These are phyloP conservation scores for Beta lomatogona DNA, from an alignment of 179 eudicot species.

Conservation along the genomic window DNA sequence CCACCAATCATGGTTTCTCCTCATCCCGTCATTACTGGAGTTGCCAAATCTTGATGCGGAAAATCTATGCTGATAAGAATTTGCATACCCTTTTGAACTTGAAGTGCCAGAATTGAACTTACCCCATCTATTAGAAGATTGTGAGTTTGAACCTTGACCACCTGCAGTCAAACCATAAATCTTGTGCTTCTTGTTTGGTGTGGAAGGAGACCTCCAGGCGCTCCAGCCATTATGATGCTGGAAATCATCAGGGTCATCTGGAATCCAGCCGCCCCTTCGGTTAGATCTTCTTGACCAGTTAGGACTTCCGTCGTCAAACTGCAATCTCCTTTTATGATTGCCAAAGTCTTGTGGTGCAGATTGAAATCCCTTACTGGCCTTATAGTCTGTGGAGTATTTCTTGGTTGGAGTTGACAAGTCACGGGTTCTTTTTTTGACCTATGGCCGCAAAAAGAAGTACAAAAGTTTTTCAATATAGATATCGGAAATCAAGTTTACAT, in stretches of 20 bases:
- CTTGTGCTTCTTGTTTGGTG: constrained; percentile 50
- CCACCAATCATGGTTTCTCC: constrained; percentile 64
- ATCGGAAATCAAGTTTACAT: background rate
- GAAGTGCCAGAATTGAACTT: constrained; percentile 37
- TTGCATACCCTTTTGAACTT: constrained; percentile 45
- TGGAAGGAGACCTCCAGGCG: constrained; percentile 61
- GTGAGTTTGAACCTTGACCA: constrained; percentile 45
- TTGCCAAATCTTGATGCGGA: constrained; percentile 65
- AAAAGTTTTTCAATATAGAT: background rate
- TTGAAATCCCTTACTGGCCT: constrained; percentile 35
- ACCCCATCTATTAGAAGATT: constrained; percentile 34
- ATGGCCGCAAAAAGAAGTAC: constrained; percentile 15
- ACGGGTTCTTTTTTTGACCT: constrained; percentile 60
- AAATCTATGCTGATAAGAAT: constrained; percentile 38
- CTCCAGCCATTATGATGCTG: constrained; percentile 42
- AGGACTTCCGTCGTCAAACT: constrained; percentile 37
- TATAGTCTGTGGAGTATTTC: constrained; percentile 38
- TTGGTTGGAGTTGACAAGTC: constrained; percentile 56
- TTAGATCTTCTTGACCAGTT: constrained; percentile 48
- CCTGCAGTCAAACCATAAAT: constrained; percentile 31
- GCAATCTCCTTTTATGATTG: constrained; percentile 43
- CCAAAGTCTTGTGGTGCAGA: constrained; percentile 59
- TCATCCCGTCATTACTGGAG: constrained; percentile 35
- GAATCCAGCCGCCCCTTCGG: constrained; percentile 66
- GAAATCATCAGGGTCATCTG: constrained; percentile 57